Conservation (phyloP, 352 stramenopile species). For the Phytophthora niederhauseri region DNA sequence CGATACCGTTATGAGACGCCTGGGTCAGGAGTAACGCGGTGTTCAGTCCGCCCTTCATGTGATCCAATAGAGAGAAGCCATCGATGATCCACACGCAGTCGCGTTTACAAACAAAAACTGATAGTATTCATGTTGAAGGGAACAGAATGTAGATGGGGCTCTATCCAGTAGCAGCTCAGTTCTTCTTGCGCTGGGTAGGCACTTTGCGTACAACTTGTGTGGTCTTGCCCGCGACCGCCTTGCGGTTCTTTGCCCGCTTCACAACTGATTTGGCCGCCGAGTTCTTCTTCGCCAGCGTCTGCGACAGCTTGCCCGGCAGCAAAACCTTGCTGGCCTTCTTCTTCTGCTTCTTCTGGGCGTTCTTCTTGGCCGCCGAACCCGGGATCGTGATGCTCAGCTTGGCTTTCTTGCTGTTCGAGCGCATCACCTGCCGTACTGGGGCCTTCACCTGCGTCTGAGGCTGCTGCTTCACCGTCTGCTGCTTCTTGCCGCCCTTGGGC, state of each 20-base stretch:
- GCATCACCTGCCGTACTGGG: constrained; percentile 34
- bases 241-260: constrained; percentile 44
- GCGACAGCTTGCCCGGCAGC: constrained; percentile 41
- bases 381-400: constrained; percentile 49
- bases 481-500: constrained; percentile 18
- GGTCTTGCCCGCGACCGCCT: constrained; percentile 28
- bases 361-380: constrained; percentile 17
- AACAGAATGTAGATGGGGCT: constrained; percentile 26
- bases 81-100: not conserved
- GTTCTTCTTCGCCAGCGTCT: constrained; percentile 35
- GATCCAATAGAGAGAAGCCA: constrained; percentile 8
- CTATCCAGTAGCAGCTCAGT: constrained; percentile 21
- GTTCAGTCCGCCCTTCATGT: not conserved
- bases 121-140: constrained; percentile 24
- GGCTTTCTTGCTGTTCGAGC: constrained; percentile 37
- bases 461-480: constrained; percentile 21
- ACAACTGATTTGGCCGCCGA: constrained; percentile 36
- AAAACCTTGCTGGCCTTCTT: constrained; percentile 25
- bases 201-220: constrained; percentile 59
- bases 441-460: constrained; percentile 16
- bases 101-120: constrained; percentile 22
- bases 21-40: constrained; percentile 21
- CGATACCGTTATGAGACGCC: constrained; percentile 56
- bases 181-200: constrained; percentile 46
- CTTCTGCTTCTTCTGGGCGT: constrained; percentile 26